These are phyloP conservation scores for Cercospora sesami DNA, from an alignment of 2,329 filamentous ascomycete species.

Conservation along the genomic window DNA sequence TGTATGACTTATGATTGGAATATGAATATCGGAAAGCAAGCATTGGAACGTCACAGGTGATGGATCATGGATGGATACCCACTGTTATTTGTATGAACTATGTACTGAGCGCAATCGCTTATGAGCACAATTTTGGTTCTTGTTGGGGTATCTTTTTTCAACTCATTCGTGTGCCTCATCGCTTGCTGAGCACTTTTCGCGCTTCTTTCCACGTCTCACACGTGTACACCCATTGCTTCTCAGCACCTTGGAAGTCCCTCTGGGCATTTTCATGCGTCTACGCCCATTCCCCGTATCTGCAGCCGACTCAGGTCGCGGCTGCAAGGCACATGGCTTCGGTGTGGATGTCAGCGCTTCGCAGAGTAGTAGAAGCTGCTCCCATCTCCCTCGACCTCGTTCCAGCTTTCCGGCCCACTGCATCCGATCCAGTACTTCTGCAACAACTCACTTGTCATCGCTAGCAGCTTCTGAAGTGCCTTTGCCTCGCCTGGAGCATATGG, in stretches of 20 bases:
- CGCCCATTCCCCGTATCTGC: too few species aligned
- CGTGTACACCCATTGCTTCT: too few species aligned
- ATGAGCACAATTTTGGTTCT: neutral
- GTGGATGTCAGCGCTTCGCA: too few species aligned
- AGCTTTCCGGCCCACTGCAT: too few species aligned
- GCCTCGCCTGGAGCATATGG: neutral
- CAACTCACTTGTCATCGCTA: neutral
- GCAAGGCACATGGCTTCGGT: too few species aligned
- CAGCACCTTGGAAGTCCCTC: neutral
- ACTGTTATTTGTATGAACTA: constrained; percentile 12
- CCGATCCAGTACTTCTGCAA: neutral
- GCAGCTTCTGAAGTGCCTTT: neutral
- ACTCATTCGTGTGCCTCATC: too few species aligned
- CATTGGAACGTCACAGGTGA: neutral
- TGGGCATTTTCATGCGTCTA: neutral
- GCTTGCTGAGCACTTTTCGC: too few species aligned
- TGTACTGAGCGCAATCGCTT: constrained; percentile 7
- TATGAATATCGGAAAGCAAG: constrained; percentile 11
- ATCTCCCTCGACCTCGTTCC: too few species aligned
- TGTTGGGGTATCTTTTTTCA: too few species aligned
- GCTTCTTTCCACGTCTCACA: too few species aligned
- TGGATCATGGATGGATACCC: constrained; percentile 10
- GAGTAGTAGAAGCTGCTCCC: neutral
- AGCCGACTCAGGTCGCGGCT: too few species aligned
- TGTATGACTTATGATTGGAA: constrained; percentile 20